phyloP scores from a whole-genome alignment of 2,329 filamentous ascomycete genomes.

The Trichocomaceae sp. region DNA sequence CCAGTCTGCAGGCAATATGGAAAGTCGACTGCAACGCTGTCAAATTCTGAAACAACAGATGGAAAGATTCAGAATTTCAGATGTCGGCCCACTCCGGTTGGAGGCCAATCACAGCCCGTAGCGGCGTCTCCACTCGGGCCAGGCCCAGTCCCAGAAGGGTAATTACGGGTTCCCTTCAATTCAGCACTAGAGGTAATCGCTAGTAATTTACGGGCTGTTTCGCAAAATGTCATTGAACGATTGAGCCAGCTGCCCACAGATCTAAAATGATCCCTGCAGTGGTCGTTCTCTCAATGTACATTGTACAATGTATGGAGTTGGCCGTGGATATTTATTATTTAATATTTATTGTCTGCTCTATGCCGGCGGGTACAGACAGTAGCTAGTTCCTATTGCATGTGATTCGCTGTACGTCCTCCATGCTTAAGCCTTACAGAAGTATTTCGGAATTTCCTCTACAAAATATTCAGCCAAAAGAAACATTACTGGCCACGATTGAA shows the following conservation, averaged over 20 bases:
- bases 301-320: too few relatives aligned
- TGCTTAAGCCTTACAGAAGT: too few relatives aligned
- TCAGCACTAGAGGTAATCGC: not conserved
- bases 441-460: too few relatives aligned
- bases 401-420: too few relatives aligned
- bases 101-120: constrained; percentile 3
- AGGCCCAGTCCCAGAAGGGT: not conserved
- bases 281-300: too few relatives aligned
- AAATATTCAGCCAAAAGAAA: not conserved
- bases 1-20: too few relatives aligned
- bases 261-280: too few relatives aligned
- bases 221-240: not conserved
- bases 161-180: not conserved
- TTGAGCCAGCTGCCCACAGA: not conserved
- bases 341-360: too few relatives aligned
- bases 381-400: too few relatives aligned
- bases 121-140: not conserved
- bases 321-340: too few relatives aligned
- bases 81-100: constrained; percentile 14
- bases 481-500: not conserved
- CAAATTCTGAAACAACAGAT: constrained; percentile 15
- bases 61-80: too few relatives aligned
- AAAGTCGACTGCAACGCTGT: not conserved
- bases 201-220: not conserved
- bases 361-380: too few relatives aligned